phyloP scores from a whole-genome alignment of 208 protist species.

The Herpetomonas samuelpessoai region DNA sequence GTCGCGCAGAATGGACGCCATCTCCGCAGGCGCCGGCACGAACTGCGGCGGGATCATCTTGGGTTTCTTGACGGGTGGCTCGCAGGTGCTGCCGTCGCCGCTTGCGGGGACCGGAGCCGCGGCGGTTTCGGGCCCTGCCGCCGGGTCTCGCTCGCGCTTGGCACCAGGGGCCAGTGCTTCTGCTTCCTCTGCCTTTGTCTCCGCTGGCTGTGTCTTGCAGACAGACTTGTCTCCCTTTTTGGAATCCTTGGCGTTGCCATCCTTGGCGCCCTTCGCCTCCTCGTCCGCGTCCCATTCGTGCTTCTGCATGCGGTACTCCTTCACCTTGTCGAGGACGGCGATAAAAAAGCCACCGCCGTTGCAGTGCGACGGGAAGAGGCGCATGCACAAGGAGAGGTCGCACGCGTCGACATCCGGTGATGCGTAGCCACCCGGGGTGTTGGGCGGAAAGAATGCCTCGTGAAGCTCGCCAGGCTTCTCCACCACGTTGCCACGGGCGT shows the following conservation, averaged over 20 bases:
- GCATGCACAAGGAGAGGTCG: conserved; percentile 89
- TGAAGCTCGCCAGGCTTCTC: conserved; percentile 40
- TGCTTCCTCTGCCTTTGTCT: too few relatives aligned
- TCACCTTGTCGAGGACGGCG: conserved; percentile 91
- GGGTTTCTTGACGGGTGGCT: background rate
- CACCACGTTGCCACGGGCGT: conserved; percentile 52
- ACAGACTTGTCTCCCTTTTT: too few relatives aligned
- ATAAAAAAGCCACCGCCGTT: conserved; percentile 98
- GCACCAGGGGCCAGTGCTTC: too few relatives aligned
- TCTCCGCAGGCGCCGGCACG: conserved; percentile 39
- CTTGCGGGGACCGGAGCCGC: too few relatives aligned
- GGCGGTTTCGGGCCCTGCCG: too few relatives aligned
- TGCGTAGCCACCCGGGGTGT: conserved; percentile 67
- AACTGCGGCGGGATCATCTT: conserved; percentile 53
- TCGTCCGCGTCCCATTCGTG: conserved; percentile 4
- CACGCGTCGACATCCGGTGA: conserved; percentile 43
- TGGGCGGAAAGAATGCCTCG: conserved; percentile 67
- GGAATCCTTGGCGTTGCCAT: conserved; percentile 9
- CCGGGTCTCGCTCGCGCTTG: too few relatives aligned
- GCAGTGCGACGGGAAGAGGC: conserved; percentile 93
- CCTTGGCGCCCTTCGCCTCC: conserved; percentile 11
- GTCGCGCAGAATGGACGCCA: conserved; percentile 31
- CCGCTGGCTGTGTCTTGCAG: too few relatives aligned
- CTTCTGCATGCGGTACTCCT: conserved; percentile 49
- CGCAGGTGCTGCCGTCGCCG: background rate